Percentiles rank a stretch among this genome's conserved stretches.
phyloP scores from a whole-genome alignment of 1,284 basidiomycete species.

The Inonotus hispidus region DNA sequence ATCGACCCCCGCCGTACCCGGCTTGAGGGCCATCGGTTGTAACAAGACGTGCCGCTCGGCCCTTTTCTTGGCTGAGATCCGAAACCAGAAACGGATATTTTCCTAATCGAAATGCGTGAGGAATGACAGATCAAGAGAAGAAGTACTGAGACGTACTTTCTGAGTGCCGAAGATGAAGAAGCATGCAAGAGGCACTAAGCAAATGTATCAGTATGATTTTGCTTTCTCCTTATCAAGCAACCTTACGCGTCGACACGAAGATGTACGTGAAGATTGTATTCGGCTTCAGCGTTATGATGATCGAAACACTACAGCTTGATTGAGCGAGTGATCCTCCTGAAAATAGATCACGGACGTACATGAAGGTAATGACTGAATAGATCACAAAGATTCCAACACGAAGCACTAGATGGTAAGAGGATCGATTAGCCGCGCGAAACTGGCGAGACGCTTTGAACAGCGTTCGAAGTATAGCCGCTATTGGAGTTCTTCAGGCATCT shows the following conservation, averaged over 20 bases:
- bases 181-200: slow-evolving; percentile 15
- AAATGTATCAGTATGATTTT: background rate
- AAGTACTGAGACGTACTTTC: slow-evolving; percentile 5
- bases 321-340: background rate
- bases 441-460: slow-evolving; percentile 9
- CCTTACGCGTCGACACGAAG: slow-evolving; percentile 15
- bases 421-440: background rate
- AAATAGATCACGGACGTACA: slow-evolving; percentile 3
- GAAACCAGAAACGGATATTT: slow-evolving; percentile 13
- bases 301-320: slow-evolving; percentile 3
- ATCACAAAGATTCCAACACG: slow-evolving; percentile 9
- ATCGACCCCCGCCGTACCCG: background rate
- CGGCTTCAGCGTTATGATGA: slow-evolving; percentile 10
- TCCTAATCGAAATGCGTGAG: slow-evolving; percentile 1
- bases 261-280: slow-evolving; percentile 9
- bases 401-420: slow-evolving; percentile 9
- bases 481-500: background rate
- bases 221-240: background rate
- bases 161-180: slow-evolving; percentile 17
- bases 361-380: slow-evolving; percentile 13
- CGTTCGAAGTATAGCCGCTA: slow-evolving; percentile 7
- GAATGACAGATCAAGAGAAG: background rate
- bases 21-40: slow-evolving; percentile 10
- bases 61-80: background rate
- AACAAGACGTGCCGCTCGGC: background rate